Evolutionary conservation across 345 rosid genomes (phyloP).

Genomic region (Salix arbutifolia): DNA sequence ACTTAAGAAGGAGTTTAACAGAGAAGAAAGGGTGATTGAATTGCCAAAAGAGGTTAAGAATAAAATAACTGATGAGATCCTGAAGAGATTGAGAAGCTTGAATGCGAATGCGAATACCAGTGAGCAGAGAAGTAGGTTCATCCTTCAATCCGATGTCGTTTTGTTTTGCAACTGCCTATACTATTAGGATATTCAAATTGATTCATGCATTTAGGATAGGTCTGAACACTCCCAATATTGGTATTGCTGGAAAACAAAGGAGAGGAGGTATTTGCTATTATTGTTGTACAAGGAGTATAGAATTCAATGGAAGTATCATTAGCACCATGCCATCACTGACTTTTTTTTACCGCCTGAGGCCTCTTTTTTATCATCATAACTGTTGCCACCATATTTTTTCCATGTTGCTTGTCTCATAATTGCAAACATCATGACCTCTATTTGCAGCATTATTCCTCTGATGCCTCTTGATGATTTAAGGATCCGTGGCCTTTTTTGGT

Average conservation of each 20-base stretch:
- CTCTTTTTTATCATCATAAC: background rate
- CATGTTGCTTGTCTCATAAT: background rate
- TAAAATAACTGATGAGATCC: slow-evolving; percentile 63
- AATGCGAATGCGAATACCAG: slow-evolving; percentile 39
- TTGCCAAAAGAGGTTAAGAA: slow-evolving; percentile 51
- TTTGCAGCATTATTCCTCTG: background rate
- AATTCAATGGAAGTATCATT: background rate
- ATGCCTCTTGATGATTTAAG: background rate
- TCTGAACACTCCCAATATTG: background rate
- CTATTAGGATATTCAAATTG: background rate
- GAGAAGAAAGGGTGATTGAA: slow-evolving; percentile 36
- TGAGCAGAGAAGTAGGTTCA: slow-evolving; percentile 57
- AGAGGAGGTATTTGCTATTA: background rate
- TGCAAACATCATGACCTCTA: background rate
- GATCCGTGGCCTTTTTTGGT: background rate
- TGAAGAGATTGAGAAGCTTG: slow-evolving; percentile 50
- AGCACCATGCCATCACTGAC: background rate
- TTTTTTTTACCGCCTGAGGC: background rate
- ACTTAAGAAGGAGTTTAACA: slow-evolving; percentile 41
- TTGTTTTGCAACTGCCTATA: background rate
- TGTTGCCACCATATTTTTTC: background rate
- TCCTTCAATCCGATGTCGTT: background rate
- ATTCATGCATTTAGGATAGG: background rate
- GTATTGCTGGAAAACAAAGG: background rate
- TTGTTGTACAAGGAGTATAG: background rate